Conservation (phyloP, 805 yeast genomes). For the Candida coquimbonensis region DNA sequence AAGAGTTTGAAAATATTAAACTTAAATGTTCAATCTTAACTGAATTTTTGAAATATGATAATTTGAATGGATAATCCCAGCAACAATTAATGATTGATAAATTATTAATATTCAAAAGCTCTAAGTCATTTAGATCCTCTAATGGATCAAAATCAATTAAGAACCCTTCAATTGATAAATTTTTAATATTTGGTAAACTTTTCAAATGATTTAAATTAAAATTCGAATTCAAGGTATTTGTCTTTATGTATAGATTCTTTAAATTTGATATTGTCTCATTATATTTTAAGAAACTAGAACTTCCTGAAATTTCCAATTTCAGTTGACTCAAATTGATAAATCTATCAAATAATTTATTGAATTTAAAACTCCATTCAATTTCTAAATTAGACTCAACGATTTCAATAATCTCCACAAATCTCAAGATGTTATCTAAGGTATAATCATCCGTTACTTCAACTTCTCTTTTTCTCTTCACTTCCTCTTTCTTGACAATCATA, state of each 20-base stretch:
- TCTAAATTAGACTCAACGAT: slow-evolving; percentile 24
- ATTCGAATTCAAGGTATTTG: slow-evolving; percentile 19
- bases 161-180: slow-evolving; percentile 32
- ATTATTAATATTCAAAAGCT: slow-evolving; percentile 17
- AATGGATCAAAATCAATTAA: slow-evolving; percentile 36
- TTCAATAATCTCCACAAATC: slow-evolving; percentile 21
- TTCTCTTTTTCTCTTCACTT: neutral
- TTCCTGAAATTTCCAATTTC: slow-evolving; percentile 22
- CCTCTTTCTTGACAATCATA: neutral
- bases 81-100: slow-evolving; percentile 38
- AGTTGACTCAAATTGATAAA: slow-evolving; percentile 20
- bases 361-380: slow-evolving; percentile 30
- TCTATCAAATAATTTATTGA: slow-evolving; percentile 17
- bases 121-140: slow-evolving; percentile 17
- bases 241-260: slow-evolving; percentile 16
- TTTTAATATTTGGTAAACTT: slow-evolving; percentile 28
- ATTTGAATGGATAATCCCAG: slow-evolving; percentile 51
- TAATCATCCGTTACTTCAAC: slow-evolving; percentile 2
- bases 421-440: slow-evolving; percentile 7
- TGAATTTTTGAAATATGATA: slow-evolving; percentile 25
- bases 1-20: slow-evolving; percentile 24
- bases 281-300: slow-evolving; percentile 31
- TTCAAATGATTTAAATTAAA: slow-evolving; percentile 40
- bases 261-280: slow-evolving; percentile 12
- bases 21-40: slow-evolving; percentile 18